Percentiles rank a stretch among this genome's conserved stretches.
Evolutionary conservation across 352 stramenopile species (phyloP).

Genomic region (Phytophthora pluvialis): DNA sequence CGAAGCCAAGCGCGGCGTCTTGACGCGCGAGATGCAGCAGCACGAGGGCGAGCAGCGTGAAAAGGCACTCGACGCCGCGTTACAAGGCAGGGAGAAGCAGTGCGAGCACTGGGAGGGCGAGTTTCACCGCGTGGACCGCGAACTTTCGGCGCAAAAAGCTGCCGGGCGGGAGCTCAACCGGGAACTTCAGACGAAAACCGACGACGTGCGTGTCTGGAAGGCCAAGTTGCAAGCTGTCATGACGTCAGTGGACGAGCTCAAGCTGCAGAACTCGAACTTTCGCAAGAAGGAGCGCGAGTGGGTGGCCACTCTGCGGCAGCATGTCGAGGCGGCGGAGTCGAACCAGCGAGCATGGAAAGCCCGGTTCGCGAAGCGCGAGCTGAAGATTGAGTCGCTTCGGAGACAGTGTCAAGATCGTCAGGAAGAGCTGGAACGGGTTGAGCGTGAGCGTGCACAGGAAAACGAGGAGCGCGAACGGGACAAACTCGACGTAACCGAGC

Average conservation of each 20-base stretch:
- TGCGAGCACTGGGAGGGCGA: constrained; percentile 62
- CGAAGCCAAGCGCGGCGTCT: constrained; percentile 56
- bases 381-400: constrained; percentile 42
- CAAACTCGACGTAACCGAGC: constrained; percentile 29
- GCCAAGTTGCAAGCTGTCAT: constrained; percentile 45
- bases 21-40: constrained; percentile 69
- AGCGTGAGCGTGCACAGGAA: constrained; percentile 29
- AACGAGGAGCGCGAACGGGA: constrained; percentile 27
- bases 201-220: constrained; percentile 53
- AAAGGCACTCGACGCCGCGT: constrained; percentile 30
- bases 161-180: constrained; percentile 15
- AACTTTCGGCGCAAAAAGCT: constrained; percentile 29
- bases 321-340: constrained; percentile 32
- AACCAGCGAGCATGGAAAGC: constrained; percentile 35
- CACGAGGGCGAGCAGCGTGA: constrained; percentile 54
- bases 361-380: constrained; percentile 38
- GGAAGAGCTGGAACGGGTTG: constrained; percentile 19
- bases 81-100: constrained; percentile 50
- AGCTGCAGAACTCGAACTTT: constrained; percentile 34
- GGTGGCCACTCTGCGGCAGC: constrained; percentile 21
- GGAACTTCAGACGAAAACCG: constrained; percentile 28
- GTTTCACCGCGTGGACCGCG: constrained; percentile 40
- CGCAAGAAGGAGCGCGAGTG: constrained; percentile 35
- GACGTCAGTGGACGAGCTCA: constrained; percentile 42
- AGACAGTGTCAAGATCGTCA: constrained; percentile 39